These are phyloP conservation scores for Diospyros lotus DNA, from an alignment of 148 eudicot genomes.

Conservation along the genomic window DNA sequence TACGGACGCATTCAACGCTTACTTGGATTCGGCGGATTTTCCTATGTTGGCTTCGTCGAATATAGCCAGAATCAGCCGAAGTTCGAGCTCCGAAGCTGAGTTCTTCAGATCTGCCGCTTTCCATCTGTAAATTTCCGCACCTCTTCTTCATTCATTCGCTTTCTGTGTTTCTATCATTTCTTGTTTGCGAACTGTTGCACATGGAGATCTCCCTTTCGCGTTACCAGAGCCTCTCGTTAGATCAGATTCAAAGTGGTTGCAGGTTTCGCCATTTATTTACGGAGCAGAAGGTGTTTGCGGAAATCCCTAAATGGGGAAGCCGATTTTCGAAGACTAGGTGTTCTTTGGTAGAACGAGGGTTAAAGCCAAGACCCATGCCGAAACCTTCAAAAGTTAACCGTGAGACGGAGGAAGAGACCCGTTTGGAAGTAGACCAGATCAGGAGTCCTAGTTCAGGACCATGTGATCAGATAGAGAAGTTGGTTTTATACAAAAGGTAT, in stretches of 20 bases:
- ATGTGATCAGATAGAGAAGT: constrained; percentile 59
- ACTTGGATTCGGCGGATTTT: background rate
- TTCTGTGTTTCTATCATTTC: background rate
- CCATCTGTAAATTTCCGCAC: background rate
- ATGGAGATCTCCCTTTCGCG: constrained; percentile 54
- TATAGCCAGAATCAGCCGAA: background rate
- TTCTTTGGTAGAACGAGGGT: constrained; percentile 38
- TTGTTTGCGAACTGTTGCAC: background rate
- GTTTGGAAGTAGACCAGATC: constrained; percentile 5
- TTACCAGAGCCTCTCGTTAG: constrained; percentile 25
- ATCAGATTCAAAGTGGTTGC: constrained; percentile 28
- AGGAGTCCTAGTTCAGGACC: constrained; percentile 22
- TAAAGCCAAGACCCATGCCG: constrained; percentile 50
- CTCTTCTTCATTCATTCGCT: background rate
- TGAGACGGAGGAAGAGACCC: constrained; percentile 22
- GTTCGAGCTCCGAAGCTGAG: background rate
- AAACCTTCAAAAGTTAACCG: constrained; percentile 27
- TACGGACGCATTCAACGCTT: background rate
- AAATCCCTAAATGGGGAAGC: constrained; percentile 15
- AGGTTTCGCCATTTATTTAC: constrained; percentile 22
- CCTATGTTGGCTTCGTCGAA: background rate
- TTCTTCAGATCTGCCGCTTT: background rate
- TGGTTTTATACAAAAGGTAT: constrained; percentile 43
- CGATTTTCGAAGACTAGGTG: constrained; percentile 29
- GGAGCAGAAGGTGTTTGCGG: constrained; percentile 17